A percentile compares a stretch with the other conserved stretches of the same genome.
Evolutionary conservation across 108 stramenopile species (phyloP).

Genomic region (Skeletonema menzelii): DNA sequence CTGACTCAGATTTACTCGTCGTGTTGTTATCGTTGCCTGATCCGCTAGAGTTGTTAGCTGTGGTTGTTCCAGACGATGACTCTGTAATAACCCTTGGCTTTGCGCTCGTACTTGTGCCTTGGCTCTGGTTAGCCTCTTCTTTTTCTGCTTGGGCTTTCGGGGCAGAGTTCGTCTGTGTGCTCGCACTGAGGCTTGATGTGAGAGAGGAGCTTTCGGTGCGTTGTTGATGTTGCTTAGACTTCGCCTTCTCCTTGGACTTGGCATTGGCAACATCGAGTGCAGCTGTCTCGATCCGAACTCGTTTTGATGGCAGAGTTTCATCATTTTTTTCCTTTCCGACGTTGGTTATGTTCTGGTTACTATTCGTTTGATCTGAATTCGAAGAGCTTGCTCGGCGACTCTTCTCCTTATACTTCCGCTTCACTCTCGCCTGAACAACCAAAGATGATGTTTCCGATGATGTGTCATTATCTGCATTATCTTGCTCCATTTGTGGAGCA

Average conservation of each 20-base stretch:
- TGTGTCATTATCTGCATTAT: conserved; percentile 29
- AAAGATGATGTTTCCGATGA: conserved; percentile 60
- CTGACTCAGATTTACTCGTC: conserved; percentile 13
- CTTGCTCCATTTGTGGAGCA: background rate
- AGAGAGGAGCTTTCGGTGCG: conserved; percentile 12
- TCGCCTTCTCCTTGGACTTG: background rate
- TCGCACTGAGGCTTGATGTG: conserved; percentile 17
- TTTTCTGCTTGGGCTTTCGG: background rate
- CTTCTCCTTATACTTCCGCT: conserved; percentile 52
- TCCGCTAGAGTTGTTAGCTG: conserved; percentile 27
- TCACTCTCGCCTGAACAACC: conserved; percentile 63
- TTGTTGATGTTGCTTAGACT: background rate
- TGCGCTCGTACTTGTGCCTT: background rate
- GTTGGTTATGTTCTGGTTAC: background rate
- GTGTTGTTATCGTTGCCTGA: conserved; percentile 20
- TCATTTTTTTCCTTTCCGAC: background rate
- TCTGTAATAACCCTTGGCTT: conserved; percentile 15
- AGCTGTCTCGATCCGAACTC: conserved; percentile 14
- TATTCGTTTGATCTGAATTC: conserved; percentile 9
- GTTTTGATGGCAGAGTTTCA: conserved; percentile 7
- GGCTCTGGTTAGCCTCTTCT: background rate
- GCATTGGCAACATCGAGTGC: conserved; percentile 18
- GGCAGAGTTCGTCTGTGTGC: background rate
- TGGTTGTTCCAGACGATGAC: conserved; percentile 26
- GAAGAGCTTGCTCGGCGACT: background rate